These are phyloP conservation scores for Cyberlindnera samutprakarnensis DNA, from an alignment of 805 yeast genomes.

Conservation along the genomic window DNA sequence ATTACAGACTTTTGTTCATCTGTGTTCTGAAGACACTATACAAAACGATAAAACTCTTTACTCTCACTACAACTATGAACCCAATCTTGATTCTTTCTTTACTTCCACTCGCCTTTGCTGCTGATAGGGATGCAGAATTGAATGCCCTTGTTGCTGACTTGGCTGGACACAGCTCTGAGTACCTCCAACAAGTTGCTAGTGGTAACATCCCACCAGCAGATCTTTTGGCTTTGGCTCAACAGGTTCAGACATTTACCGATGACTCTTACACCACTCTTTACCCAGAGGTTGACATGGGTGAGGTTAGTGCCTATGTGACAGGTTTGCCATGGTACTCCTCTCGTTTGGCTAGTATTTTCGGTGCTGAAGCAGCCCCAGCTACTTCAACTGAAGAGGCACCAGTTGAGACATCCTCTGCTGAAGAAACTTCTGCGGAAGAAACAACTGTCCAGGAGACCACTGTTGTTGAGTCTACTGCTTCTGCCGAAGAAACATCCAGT, in stretches of 20 bases:
- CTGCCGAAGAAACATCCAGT: constrained; percentile 2
- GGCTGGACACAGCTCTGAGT: constrained; percentile 12
- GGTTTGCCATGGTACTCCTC: constrained; percentile 27
- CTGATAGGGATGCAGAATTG: constrained; percentile 6
- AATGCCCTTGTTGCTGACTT: constrained; percentile 14
- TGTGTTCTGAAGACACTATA: too few species aligned
- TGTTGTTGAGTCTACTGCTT: too few species aligned
- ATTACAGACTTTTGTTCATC: too few species aligned
- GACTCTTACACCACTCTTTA: constrained; percentile 26
- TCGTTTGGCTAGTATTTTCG: constrained; percentile 11
- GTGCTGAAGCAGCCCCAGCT: constrained; percentile 8
- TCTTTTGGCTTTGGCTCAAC: constrained; percentile 22
- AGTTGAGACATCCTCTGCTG: constrained; percentile 9
- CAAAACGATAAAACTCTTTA: neutral
- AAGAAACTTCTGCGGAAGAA: constrained; percentile 7
- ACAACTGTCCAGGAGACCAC: too few species aligned
- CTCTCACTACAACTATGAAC: too few species aligned
- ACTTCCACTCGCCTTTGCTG: constrained; percentile 8
- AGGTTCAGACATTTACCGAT: constrained; percentile 26
- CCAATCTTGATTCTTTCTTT: constrained; percentile 3
- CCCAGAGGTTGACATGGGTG: constrained; percentile 19
- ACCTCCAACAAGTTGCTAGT: constrained; percentile 14
- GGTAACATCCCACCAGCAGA: constrained; percentile 23
- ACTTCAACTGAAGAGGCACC: constrained; percentile 3
- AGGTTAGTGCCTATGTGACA: constrained; percentile 21